Base-by-base conservation (phyloP, 345 rosid genomes). In the Citrus cavaleriei region DNA sequence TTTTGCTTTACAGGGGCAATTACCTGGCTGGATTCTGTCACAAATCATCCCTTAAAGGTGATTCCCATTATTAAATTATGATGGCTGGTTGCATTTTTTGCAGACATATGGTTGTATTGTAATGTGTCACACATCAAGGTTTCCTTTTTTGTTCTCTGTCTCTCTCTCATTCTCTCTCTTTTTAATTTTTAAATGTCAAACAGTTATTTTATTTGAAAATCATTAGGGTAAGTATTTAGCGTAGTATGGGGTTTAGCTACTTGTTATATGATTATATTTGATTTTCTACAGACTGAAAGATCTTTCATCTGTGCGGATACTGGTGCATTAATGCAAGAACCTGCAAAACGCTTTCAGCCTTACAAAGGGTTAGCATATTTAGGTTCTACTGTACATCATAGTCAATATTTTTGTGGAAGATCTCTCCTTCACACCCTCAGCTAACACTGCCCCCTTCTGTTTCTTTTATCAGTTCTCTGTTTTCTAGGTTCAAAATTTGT, bases 1-100 rank as follows among this genome's bases (percentile, higher is more conserved):
- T 40, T 77, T 79, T 74, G 70, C 40, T 79, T 78, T 30, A 18
- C 77, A 92, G 94, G 97, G 67, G 78, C 89, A 74, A 89, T 88
- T 78, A 91, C 92, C 27, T 96, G 99, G 99, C 94, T 96, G 74
- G 97, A 96, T 89, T 94, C 99, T 73, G 92, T 93, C 70, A 90
- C 94, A 40, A 96, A 96, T 85, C 91, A 86, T 83, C 97, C 95
- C 34, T 80, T 96, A 78, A 94, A 91, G 98, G 99, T 96, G 85
- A 68, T 68, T 57, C 27, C 16, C 68, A 32, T 46, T 38, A 12
- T 78, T 8, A 61, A 59, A 7, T 63, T 21, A 71, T 60, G 64
- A 38, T 81, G 69, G 8, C 70, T 75, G 5, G 32, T 49, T 35
- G 25, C 27, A 58, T 71, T 57, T 57, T 64, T 12, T 9, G 55